Percentiles rank a stretch among this genome's conserved stretches.
Conservation (phyloP, 2,329 filamentous ascomycete species). For the Aspergillus ruber region DNA sequence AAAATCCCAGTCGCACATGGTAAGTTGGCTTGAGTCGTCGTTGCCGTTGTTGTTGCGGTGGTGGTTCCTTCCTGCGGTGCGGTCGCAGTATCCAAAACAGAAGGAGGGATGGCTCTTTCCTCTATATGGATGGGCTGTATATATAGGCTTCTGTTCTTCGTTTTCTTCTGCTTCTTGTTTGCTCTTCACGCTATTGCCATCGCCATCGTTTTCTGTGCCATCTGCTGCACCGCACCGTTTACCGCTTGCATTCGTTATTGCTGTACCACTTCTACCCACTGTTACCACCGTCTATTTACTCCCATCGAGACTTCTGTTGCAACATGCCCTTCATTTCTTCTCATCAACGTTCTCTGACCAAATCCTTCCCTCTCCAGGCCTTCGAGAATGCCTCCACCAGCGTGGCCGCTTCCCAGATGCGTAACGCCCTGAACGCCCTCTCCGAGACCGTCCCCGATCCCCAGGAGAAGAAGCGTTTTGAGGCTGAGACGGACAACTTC, state of each 20-base stretch:
- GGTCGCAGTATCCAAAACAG: not conserved
- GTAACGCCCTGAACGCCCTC: slow-evolving; percentile 90
- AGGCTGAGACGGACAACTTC: slow-evolving; percentile 99
- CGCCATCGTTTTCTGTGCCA: not conserved
- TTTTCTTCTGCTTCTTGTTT: not conserved
- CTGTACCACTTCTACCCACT: too few relatives aligned
- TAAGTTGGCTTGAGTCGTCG: slow-evolving; percentile 30
- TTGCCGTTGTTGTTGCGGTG: not conserved
- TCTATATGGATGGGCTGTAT: not conserved
- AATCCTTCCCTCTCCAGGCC: slow-evolving; percentile 52
- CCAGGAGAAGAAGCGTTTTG: slow-evolving; percentile 70
- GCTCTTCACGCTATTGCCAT: not conserved
- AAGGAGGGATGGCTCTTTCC: not conserved
- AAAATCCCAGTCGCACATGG: slow-evolving; percentile 52
- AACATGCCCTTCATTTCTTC: not conserved
- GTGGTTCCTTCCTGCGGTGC: not conserved
- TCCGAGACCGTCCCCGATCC: slow-evolving; percentile 83
- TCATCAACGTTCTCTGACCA: slow-evolving; percentile 1
- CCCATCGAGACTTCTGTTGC: not conserved
- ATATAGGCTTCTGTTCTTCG: not conserved
- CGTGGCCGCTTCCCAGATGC: slow-evolving; percentile 97
- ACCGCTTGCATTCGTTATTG: not conserved
- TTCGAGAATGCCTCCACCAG: slow-evolving; percentile 99
- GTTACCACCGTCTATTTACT: not conserved
- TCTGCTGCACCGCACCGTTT: not conserved